A percentile compares a stretch with the other conserved stretches of the same genome.
These are phyloP conservation scores for Pyronema omphalodes DNA, from an alignment of 495 filamentous ascomycete species.

Conservation along the genomic window DNA sequence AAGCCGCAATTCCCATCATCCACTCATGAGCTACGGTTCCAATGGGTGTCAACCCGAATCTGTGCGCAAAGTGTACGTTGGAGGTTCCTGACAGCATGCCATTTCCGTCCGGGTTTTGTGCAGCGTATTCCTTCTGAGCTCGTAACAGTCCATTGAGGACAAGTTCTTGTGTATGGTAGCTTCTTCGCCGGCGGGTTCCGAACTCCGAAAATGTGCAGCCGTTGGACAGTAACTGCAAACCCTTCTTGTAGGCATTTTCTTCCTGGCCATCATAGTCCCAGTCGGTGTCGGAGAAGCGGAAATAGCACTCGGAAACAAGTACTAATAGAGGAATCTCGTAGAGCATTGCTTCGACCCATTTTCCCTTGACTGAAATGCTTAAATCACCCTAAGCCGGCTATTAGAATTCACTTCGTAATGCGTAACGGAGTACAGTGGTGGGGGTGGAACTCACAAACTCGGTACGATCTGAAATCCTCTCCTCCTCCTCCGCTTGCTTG, in stretches of 20 bases:
- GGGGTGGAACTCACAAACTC: slow-evolving; percentile 11
- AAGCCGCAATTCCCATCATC: slow-evolving; percentile 96
- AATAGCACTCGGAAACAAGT: slow-evolving; percentile 85
- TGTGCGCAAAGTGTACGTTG: slow-evolving; percentile 76
- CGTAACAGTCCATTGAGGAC: slow-evolving; percentile 66
- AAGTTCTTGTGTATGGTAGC: slow-evolving; percentile 81
- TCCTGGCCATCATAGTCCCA: slow-evolving; percentile 76
- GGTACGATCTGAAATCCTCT: slow-evolving; percentile 13
- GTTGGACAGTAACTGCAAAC: slow-evolving; percentile 49
- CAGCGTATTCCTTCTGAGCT: slow-evolving; percentile 47
- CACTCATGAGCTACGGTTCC: slow-evolving; percentile 97
- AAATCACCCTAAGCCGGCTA: slow-evolving; percentile 38
- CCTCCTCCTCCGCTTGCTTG: slow-evolving; percentile 38
- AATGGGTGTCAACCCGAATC: slow-evolving; percentile 55
- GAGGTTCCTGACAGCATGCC: slow-evolving; percentile 76
- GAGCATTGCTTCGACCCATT: slow-evolving; percentile 88
- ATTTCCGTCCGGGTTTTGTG: slow-evolving; percentile 31
- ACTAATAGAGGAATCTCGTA: slow-evolving; percentile 94
- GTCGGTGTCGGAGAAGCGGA: slow-evolving; percentile 79
- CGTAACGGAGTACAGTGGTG: background rate
- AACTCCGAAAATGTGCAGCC: slow-evolving; percentile 91
- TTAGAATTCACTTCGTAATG: background rate
- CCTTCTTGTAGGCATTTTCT: slow-evolving; percentile 64
- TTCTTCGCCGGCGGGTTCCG: slow-evolving; percentile 67
- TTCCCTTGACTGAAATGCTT: slow-evolving; percentile 52